Conservation (phyloP, 2,329 filamentous ascomycete genomes). For the Fusarium multiceps region DNA sequence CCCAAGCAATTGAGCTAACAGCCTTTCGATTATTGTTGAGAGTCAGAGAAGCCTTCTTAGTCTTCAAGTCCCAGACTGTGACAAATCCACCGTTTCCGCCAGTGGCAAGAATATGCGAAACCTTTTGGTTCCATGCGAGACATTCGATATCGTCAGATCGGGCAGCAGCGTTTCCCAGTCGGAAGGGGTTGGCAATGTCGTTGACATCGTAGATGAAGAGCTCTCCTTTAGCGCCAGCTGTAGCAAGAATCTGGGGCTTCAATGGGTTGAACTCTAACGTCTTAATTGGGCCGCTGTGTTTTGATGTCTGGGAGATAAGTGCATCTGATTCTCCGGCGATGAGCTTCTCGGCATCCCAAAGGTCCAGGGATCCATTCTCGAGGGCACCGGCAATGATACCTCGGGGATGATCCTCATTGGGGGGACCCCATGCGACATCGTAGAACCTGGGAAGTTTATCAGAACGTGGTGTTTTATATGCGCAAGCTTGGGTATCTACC, state of each 20-base stretch:
- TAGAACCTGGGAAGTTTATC: constrained; percentile 76
- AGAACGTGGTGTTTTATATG: constrained; percentile 20
- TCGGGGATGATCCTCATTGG: constrained; percentile 79
- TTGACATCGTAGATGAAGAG: constrained; percentile 96
- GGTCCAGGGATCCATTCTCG: constrained; percentile 91
- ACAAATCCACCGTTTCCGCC: constrained; percentile 94
- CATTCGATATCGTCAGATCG: constrained; percentile 96
- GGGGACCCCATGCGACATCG: constrained; percentile 93
- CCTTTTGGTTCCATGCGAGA: constrained; percentile 98
- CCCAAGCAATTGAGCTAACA: constrained; percentile 96
- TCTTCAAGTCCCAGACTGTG: constrained; percentile 98
- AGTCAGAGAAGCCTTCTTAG: constrained; percentile 95
- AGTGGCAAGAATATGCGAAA: constrained; percentile 94
- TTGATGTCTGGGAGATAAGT: constrained; percentile 85
- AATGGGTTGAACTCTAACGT: constrained; percentile 96
- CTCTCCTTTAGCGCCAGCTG: constrained; percentile 93
- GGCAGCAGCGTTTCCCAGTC: constrained; percentile 86
- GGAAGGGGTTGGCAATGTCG: constrained; percentile 87
- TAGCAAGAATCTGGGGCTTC: constrained; percentile 90
- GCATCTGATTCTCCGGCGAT: constrained; percentile 72
- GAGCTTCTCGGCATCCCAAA: constrained; percentile 88
- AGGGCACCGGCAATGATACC: constrained; percentile 95
- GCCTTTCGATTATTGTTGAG: constrained; percentile 95
- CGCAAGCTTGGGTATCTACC: constrained; percentile 63
- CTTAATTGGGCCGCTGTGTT: constrained; percentile 93